phyloP scores from a whole-genome alignment of 352 stramenopile genomes.

The Pythium guiyangense region DNA sequence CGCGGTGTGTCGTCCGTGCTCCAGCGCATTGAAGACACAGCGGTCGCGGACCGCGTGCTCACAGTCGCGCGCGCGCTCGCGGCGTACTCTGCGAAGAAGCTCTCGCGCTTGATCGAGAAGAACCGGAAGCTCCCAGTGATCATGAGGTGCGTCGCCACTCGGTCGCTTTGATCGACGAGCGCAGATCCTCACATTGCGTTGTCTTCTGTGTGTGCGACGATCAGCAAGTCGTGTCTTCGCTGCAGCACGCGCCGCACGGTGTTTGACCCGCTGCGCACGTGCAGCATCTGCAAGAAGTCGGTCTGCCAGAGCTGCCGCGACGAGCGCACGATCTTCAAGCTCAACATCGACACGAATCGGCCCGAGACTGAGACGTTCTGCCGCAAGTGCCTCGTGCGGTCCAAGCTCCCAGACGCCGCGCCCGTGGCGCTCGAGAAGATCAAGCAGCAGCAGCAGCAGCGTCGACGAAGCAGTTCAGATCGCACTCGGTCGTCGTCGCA shows the following conservation, averaged over 20 bases:
- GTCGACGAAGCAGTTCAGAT: background rate
- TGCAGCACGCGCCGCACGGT: slow-evolving; percentile 27
- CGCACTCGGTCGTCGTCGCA: slow-evolving; percentile 1
- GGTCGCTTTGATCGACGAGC: no score
- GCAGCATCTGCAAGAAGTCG: slow-evolving; percentile 45
- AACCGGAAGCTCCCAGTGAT: slow-evolving; percentile 20
- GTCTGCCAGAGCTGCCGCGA: slow-evolving; percentile 34
- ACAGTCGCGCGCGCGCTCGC: slow-evolving; percentile 27
- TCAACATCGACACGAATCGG: slow-evolving; percentile 25
- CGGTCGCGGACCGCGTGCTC: slow-evolving; percentile 38
- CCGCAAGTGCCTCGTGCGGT: slow-evolving; percentile 30
- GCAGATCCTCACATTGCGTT: no score
- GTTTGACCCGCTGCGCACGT: slow-evolving; percentile 27
- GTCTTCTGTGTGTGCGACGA: no score
- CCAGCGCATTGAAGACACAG: slow-evolving; percentile 25
- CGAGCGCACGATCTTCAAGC: slow-evolving; percentile 25
- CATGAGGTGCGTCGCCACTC: slow-evolving; percentile 19
- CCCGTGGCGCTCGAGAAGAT: slow-evolving; percentile 12
- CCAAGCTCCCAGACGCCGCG: slow-evolving; percentile 18
- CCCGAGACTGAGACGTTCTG: slow-evolving; percentile 38
- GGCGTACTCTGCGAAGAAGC: slow-evolving; percentile 31
- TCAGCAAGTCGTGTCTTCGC: slow-evolving; percentile 39
- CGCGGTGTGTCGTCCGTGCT: slow-evolving; percentile 3
- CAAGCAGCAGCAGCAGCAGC: slow-evolving; percentile 7
- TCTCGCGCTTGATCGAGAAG: slow-evolving; percentile 35